Evolutionary conservation across 1,139 yeast genomes (phyloP), one percentile per base, ranked within the genome.

Genomic region (Hemisphaericaspora subhashii): DNA sequence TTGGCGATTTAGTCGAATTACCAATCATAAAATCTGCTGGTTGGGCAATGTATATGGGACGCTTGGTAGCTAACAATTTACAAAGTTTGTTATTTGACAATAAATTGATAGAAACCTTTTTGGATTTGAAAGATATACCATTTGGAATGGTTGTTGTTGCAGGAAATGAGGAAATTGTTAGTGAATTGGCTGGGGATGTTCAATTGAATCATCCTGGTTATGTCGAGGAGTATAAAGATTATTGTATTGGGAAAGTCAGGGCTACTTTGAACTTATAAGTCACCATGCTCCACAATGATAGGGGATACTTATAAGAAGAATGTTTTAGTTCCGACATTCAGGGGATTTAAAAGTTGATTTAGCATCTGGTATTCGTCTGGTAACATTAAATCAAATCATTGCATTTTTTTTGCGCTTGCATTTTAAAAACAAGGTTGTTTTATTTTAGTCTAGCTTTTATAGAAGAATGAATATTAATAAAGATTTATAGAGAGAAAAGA

Each of bases 21-120:
- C 66, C 70, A 18, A 65, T 69, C 37, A 66, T 71, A 39, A 71
- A 71, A 50, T 64, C 70, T 31, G 76, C 76, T 1, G 76, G 76
- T 0, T 71, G 76, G 76, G 76, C 75, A 4, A 58, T 68, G 53
- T 69, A 65, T 46, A 68, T 66, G 65, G 76, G 75, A 2, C 49
- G 72, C 33, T 66, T 59, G 41, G 65, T 57, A 2, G 74, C 75
- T n/a, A 64, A 66, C 44, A 71, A 71, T 40, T 51, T 70, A 27
- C 54, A 60, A 18, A 56, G 63, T 37, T 42, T 60, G 22, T 52
- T 67, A 2, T 53, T 63, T 37, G 66, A 66, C 17, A 52, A 52
- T 13, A 45, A 52, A 33, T 48, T 69, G 33, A 59, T 62, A 18
- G 74, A 70, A 46, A 61, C 66, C 0, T 54, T 64, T 41, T 69